Conservation (phyloP, 495 filamentous ascomycete genomes). For the Lophiostoma macrostomum region DNA sequence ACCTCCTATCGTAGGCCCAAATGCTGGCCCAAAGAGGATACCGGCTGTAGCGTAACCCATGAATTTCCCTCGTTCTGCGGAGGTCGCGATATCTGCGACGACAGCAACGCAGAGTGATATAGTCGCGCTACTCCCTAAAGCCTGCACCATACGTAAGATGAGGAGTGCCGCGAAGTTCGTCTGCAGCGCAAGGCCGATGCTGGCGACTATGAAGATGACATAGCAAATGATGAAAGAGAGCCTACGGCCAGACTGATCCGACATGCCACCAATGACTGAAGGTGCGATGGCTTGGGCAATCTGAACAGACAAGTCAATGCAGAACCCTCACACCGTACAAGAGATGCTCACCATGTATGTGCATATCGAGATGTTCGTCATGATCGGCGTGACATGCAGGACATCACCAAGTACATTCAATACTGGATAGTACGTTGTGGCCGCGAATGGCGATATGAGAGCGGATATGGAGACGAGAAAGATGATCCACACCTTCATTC, state of each 20-base stretch:
- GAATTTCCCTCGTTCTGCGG: slow-evolving; percentile 35
- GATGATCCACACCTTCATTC: slow-evolving; percentile 36
- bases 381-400: slow-evolving; percentile 30
- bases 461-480: slow-evolving; percentile 31
- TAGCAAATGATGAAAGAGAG: slow-evolving; percentile 36
- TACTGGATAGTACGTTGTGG: slow-evolving; percentile 37
- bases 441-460: slow-evolving; percentile 38
- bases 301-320: slow-evolving; percentile 25
- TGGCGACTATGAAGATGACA: slow-evolving; percentile 37
- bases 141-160: slow-evolving; percentile 38
- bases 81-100: slow-evolving; percentile 38
- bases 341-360: slow-evolving; percentile 40
- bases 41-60: slow-evolving; percentile 35
- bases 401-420: slow-evolving; percentile 33
- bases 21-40: slow-evolving; percentile 28
- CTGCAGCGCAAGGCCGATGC: slow-evolving; percentile 38
- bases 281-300: slow-evolving; percentile 40
- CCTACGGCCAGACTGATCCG: slow-evolving; percentile 36
- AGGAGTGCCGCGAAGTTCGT: slow-evolving; percentile 39
- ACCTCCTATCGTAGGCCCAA: slow-evolving; percentile 53
- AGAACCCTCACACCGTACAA: too few species aligned
- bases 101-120: slow-evolving; percentile 37
- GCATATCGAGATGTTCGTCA: slow-evolving; percentile 38
- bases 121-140: slow-evolving; percentile 35
- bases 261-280: slow-evolving; percentile 38